Percentiles rank a stretch among this genome's conserved stretches.
phyloP scores from a whole-genome alignment of 257 asterid species.

The Datura wrightii region DNA sequence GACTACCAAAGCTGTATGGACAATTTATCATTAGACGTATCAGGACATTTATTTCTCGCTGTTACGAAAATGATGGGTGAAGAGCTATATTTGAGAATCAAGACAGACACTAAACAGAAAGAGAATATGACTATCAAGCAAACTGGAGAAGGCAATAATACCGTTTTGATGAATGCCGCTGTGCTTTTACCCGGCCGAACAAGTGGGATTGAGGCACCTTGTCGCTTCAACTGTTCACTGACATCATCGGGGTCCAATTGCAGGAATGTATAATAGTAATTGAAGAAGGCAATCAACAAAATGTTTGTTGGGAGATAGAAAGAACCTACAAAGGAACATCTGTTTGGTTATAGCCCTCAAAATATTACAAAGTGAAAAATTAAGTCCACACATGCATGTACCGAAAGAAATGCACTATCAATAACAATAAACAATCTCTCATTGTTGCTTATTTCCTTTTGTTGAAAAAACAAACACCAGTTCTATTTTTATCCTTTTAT shows the following conservation, averaged over 20 bases:
- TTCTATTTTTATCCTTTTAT: background rate
- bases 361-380: background rate
- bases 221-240: slow-evolving; percentile 96
- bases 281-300: slow-evolving; percentile 92
- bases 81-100: background rate
- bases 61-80: background rate
- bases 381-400: background rate
- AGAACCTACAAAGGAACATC: slow-evolving; percentile 59
- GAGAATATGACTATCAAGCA: background rate
- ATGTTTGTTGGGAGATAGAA: slow-evolving; percentile 85
- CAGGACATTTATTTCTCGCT: background rate
- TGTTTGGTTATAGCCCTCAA: slow-evolving; percentile 15
- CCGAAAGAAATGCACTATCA: background rate
- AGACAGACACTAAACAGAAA: background rate
- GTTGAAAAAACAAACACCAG: background rate
- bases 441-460: background rate
- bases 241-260: slow-evolving; percentile 99
- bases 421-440: background rate
- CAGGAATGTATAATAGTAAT: slow-evolving; percentile 94
- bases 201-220: slow-evolving; percentile 98
- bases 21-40: background rate
- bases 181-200: slow-evolving; percentile 98
- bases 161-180: slow-evolving; percentile 81
- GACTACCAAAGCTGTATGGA: background rate
- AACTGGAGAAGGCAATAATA: slow-evolving; percentile 36